Conservation (phyloP, 2,329 filamentous ascomycete genomes). For the Bipolaris victoriae region DNA sequence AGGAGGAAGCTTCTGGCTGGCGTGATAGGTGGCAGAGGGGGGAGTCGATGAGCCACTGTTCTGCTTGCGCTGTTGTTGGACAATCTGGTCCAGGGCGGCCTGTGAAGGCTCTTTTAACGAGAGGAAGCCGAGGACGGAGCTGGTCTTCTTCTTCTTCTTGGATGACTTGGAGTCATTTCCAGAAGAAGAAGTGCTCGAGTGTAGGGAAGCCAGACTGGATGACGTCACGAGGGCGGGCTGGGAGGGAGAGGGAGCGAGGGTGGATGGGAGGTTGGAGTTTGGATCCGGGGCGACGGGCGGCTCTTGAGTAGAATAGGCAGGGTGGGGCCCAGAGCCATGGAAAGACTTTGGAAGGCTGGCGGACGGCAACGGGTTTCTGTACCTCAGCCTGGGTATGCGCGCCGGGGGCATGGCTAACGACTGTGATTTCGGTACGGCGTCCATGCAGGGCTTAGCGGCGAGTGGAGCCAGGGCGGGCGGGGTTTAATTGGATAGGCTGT, state of each 20-base stretch:
- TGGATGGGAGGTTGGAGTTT: conserved; percentile 15
- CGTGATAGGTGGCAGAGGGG: conserved; percentile 25
- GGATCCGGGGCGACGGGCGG: conserved; percentile 17
- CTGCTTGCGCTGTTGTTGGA: conserved; percentile 52
- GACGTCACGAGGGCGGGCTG: conserved; percentile 33
- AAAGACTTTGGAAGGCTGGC: conserved; percentile 19
- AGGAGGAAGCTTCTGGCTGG: conserved; percentile 54
- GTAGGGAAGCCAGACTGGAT: conserved; percentile 43
- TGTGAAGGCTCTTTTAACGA: conserved; percentile 58
- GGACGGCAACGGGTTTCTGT: conserved; percentile 40
- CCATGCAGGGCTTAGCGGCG: conserved; percentile 27
- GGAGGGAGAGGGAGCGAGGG: conserved; percentile 19
- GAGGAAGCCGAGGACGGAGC: conserved; percentile 54
- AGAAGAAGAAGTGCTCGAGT: conserved; percentile 26
- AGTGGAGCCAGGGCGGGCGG: conserved; percentile 15
- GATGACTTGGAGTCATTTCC: conserved; percentile 38
- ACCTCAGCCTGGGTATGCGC: conserved; percentile 45
- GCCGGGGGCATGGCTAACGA: conserved; percentile 36
- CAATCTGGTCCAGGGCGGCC: conserved; percentile 54
- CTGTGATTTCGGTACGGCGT: conserved; percentile 33
- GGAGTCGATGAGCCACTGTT: conserved; percentile 28
- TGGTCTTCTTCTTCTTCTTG: conserved; percentile 44
- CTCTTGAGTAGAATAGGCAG: conserved; percentile 13
- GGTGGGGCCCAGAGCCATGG: conserved; percentile 11
- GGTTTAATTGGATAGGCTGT: conserved; percentile 30